Evolutionary conservation across 257 asterid genomes (phyloP).

Genomic region (Solanum dulcamara): DNA sequence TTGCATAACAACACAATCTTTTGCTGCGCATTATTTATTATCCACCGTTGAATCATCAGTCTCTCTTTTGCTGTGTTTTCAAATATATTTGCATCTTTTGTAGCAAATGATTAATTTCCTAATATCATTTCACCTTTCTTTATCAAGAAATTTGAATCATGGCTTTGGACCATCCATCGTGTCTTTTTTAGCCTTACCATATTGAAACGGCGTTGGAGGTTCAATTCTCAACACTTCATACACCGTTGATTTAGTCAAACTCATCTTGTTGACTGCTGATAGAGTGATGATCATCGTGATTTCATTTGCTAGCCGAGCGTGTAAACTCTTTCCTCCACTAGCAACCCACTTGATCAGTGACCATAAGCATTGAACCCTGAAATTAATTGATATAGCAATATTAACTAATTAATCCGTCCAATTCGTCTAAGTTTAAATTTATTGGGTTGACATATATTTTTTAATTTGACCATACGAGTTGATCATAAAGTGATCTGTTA

Average conservation of each 20-base stretch:
- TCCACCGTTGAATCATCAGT: conserved; percentile 31
- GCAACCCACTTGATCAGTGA: conserved; percentile 52
- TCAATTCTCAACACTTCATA: conserved; percentile 61
- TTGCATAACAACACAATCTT: conserved; percentile 38
- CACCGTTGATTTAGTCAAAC: conserved; percentile 45
- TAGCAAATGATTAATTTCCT: conserved; percentile 64
- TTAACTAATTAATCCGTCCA: too few relatives aligned
- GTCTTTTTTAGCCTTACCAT: conserved; percentile 48
- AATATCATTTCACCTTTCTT: conserved; percentile 72
- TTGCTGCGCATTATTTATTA: conserved; percentile 69
- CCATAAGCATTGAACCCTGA: conserved; percentile 71
- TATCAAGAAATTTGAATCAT: conserved; percentile 39
- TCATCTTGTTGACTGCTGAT: conserved; percentile 31
- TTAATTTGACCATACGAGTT: too few relatives aligned
- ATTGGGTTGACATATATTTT: too few relatives aligned
- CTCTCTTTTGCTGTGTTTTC: conserved; percentile 33
- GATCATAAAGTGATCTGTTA: too few relatives aligned
- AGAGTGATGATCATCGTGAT: conserved; percentile 33
- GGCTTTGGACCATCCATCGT: conserved; percentile 36
- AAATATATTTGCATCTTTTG: conserved; percentile 50
- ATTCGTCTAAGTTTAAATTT: too few relatives aligned
- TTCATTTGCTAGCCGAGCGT: conserved; percentile 43
- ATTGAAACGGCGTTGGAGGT: conserved; percentile 66
- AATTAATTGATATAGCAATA: too few relatives aligned
- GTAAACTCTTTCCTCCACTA: conserved; percentile 39